These are phyloP conservation scores for Ceratobasidium sp. DNA, from an alignment of 1,284 basidiomycete genomes.

Conservation along the genomic window DNA sequence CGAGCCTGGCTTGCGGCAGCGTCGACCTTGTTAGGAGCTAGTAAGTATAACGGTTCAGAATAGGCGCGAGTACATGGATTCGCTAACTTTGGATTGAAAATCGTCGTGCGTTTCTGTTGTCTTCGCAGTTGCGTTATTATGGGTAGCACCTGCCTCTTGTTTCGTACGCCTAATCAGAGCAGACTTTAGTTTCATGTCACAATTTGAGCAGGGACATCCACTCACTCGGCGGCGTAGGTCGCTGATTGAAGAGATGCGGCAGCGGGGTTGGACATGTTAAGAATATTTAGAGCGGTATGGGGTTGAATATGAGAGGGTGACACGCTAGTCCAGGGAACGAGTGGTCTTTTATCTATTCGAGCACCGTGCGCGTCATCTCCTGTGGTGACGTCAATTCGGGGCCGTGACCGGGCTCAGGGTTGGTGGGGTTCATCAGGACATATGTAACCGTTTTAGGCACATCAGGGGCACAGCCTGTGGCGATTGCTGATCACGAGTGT, in stretches of 20 bases:
- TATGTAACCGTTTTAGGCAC: too few species aligned
- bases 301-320: neutral
- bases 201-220: neutral
- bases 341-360: too few species aligned
- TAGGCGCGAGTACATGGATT: neutral
- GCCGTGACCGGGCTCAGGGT: too few species aligned
- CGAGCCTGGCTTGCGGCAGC: constrained; percentile 22
- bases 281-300: neutral
- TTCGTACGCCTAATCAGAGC: constrained; percentile 1
- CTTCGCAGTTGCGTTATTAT: neutral
- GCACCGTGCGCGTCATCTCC: too few species aligned
- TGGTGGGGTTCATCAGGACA: too few species aligned
- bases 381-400: too few species aligned
- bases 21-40: constrained; percentile 7
- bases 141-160: constrained; percentile 5
- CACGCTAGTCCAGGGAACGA: neutral
- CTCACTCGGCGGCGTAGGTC: constrained; percentile 19
- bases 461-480: too few species aligned
- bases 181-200: neutral
- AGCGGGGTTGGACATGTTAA: constrained; percentile 12
- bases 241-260: constrained; percentile 18
- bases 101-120: constrained; percentile 13
- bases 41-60: neutral
- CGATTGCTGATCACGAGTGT: too few species aligned
- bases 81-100: constrained; percentile 20